A percentile compares a stretch with the other conserved stretches of the same genome.
phyloP scores from a whole-genome alignment of 1,284 basidiomycete species.

The Cystobasidiaceae sp. region DNA sequence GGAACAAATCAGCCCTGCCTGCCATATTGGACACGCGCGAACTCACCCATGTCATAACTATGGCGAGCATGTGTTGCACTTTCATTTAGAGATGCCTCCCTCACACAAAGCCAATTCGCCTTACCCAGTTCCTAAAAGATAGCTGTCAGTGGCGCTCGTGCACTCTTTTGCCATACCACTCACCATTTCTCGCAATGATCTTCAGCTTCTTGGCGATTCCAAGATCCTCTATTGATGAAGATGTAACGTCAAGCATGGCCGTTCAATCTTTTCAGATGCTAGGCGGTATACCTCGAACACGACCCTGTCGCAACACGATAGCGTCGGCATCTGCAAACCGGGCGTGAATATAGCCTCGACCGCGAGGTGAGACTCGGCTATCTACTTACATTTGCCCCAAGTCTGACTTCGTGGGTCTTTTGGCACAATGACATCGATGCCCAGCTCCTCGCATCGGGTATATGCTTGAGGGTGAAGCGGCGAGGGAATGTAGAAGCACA shows the following conservation, averaged over 20 bases:
- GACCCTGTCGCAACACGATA: conserved; percentile 28
- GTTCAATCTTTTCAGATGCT: background rate
- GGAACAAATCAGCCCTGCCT: conserved; percentile 33
- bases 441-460: background rate
- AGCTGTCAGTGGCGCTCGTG: background rate
- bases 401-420: conserved; percentile 15
- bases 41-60: conserved; percentile 23
- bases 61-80: background rate
- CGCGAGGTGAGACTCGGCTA: background rate
- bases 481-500: conserved; percentile 24
- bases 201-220: conserved; percentile 33
- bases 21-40: background rate
- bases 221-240: conserved; percentile 29
- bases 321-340: conserved; percentile 12
- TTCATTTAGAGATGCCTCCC: background rate
- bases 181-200: conserved; percentile 37
- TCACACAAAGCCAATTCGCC: background rate
- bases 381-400: conserved; percentile 23
- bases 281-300: background rate
- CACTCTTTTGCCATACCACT: background rate
- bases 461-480: conserved; percentile 26
- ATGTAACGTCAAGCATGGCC: background rate
- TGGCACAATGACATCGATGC: conserved; percentile 16
- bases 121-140: conserved; percentile 17
- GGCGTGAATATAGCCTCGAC: background rate